These are phyloP conservation scores for Spathaspora gorwiae DNA, from an alignment of 805 yeast genomes.

Conservation along the genomic window DNA sequence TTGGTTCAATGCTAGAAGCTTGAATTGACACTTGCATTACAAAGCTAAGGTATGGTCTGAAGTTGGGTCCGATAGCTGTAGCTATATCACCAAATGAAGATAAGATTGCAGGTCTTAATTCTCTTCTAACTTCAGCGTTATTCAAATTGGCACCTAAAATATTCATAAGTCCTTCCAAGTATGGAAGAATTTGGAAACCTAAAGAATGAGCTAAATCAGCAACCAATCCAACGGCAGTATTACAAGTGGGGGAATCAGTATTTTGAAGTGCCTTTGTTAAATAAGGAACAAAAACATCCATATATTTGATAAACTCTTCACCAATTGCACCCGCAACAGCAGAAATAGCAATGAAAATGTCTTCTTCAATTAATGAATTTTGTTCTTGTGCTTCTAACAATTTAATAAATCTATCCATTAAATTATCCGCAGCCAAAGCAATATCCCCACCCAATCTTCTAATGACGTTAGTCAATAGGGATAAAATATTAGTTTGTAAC, in stretches of 20 bases:
- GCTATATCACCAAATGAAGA: conserved; percentile 97
- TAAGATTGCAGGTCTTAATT: conserved; percentile 79
- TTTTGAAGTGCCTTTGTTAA: conserved; percentile 75
- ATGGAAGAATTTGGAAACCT: conserved; percentile 67
- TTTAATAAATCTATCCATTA: conserved; percentile 79
- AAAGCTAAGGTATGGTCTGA: conserved; percentile 69
- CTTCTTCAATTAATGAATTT: conserved; percentile 86
- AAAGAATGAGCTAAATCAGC: conserved; percentile 92
- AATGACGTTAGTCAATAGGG: conserved; percentile 75
- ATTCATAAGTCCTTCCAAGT: conserved; percentile 76
- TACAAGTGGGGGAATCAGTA: conserved; percentile 77
- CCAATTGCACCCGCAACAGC: conserved; percentile 84
- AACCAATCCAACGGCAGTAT: conserved; percentile 89
- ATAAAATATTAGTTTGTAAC: conserved; percentile 75
- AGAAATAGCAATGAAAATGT: conserved; percentile 85
- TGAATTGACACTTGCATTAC: conserved; percentile 74
- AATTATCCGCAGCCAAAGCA: conserved; percentile 64
- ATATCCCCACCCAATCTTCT: conserved; percentile 74
- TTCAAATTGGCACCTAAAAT: conserved; percentile 73
- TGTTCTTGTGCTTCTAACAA: conserved; percentile 52
- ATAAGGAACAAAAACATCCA: conserved; percentile 80
- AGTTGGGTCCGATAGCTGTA: conserved; percentile 73
- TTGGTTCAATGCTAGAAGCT: conserved; percentile 60
- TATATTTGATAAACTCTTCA: conserved; percentile 63
- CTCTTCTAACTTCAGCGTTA: conserved; percentile 64